Percentiles rank a stretch among this genome's conserved stretches.
Conservation (phyloP, 2,329 filamentous ascomycete species). For the Cucurbitaria berberidis region DNA sequence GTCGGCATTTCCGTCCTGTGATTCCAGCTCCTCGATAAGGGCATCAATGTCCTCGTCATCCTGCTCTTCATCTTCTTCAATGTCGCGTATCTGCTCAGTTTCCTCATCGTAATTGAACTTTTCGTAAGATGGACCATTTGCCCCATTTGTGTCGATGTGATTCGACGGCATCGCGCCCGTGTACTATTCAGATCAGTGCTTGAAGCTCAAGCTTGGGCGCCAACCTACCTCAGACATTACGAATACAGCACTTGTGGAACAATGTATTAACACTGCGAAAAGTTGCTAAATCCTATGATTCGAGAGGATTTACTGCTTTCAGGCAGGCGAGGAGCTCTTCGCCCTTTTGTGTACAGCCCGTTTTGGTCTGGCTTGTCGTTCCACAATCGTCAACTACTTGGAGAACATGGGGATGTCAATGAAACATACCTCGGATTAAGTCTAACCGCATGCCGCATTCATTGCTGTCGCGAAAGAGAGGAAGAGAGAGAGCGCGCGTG, state of each 20-base stretch:
- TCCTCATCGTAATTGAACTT: constrained; percentile 12
- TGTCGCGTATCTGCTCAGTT: constrained; percentile 1
- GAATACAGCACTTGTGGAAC: background rate
- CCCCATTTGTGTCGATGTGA: background rate
- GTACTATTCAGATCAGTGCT: background rate
- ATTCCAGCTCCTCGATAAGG: constrained; percentile 86
- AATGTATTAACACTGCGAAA: background rate
- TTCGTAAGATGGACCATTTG: background rate
- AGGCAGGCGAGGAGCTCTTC: background rate
- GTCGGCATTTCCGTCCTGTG: constrained; percentile 72
- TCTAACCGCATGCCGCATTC: too few relatives aligned
- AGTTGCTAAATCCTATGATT: background rate
- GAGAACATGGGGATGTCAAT: too few relatives aligned
- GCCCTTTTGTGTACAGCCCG: background rate
- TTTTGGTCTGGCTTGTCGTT: background rate
- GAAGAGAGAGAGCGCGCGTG: too few relatives aligned
- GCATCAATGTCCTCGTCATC: constrained; percentile 85
- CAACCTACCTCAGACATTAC: background rate
- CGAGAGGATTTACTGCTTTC: background rate
- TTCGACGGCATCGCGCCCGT: background rate
- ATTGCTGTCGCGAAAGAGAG: too few relatives aligned
- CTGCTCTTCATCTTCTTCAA: constrained; percentile 67
- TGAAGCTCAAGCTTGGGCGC: background rate
- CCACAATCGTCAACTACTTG: background rate
- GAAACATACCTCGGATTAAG: too few relatives aligned